These are phyloP conservation scores for Kodamaea fungicola DNA, from an alignment of 1,139 yeast species.

Conservation along the genomic window DNA sequence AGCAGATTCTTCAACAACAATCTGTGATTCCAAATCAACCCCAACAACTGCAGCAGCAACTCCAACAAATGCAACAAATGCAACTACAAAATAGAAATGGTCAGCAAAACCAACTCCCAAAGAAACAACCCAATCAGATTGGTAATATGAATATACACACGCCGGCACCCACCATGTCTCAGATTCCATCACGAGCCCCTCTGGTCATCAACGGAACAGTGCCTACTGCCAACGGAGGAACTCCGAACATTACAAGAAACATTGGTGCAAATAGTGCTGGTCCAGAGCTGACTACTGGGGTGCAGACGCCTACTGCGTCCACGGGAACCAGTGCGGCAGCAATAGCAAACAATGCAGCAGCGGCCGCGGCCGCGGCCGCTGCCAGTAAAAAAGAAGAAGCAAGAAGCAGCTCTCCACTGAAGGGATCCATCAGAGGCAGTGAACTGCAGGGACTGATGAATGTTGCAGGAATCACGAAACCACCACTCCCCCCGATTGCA, in stretches of 20 bases:
- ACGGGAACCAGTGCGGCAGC: conserved; percentile 3
- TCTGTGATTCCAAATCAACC: conserved; percentile 7
- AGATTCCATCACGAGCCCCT: conserved; percentile 1
- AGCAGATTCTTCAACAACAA: conserved; percentile 14
- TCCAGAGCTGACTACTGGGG: neutral
- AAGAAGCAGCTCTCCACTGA: conserved; percentile 5
- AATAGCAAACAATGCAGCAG: conserved; percentile 19
- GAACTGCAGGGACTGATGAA: conserved; percentile 20
- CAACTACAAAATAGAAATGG: conserved; percentile 10
- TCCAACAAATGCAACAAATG: conserved; percentile 2
- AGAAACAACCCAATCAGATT: conserved; percentile 8
- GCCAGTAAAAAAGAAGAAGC: conserved; percentile 1
- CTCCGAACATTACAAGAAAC: neutral
- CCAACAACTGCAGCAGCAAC: conserved; percentile 10
- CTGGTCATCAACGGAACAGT: conserved; percentile 3
- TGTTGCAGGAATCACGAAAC: conserved; percentile 53
- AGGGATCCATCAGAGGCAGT: conserved; percentile 9
- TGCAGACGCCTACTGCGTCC: neutral
- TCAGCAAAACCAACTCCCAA: conserved; percentile 15
- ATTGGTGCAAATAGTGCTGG: neutral
- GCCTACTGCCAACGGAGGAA: neutral
- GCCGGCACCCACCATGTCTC: conserved; percentile 1
- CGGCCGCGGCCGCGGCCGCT: conserved; percentile 35
- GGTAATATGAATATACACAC: neutral
- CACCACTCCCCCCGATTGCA: conserved; percentile 69